A percentile compares a stretch with the other conserved stretches of the same genome.
Evolutionary conservation across 2,329 filamentous ascomycete genomes (phyloP).

Genomic region (Exophiala sp.): DNA sequence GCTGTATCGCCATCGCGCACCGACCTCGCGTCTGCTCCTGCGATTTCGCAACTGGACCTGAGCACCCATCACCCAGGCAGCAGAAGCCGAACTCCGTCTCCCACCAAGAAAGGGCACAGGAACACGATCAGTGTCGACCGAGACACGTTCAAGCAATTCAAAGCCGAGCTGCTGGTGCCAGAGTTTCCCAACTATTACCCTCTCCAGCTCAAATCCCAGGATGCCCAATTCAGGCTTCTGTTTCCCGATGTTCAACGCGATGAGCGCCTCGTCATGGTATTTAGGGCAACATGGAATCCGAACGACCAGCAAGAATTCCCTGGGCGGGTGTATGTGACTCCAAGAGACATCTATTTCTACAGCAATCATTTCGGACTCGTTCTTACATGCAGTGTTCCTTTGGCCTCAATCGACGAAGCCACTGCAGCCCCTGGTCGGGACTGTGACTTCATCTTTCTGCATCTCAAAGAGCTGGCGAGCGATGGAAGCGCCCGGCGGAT

Average conservation of each 20-base stretch:
- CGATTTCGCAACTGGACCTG: constrained; percentile 21
- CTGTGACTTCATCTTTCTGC: constrained; percentile 87
- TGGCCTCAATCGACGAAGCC: constrained; percentile 77
- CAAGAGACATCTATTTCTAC: constrained; percentile 88
- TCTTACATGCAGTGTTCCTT: constrained; percentile 68
- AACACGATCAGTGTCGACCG: constrained; percentile 54
- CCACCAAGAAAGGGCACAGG: constrained; percentile 41
- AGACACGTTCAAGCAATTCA: constrained; percentile 35
- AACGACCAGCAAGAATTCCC: constrained; percentile 71
- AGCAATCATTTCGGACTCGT: constrained; percentile 90
- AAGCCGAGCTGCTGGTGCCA: constrained; percentile 33
- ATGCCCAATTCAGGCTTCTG: constrained; percentile 85
- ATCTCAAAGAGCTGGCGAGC: constrained; percentile 60
- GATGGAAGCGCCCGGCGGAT: constrained; percentile 64
- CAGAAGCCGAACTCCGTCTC: constrained; percentile 28
- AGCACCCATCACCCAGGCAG: constrained; percentile 25
- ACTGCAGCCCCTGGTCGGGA: constrained; percentile 84
- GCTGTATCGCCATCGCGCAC: constrained; percentile 11
- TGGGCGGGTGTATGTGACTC: constrained; percentile 80
- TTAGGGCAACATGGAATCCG: constrained; percentile 81
- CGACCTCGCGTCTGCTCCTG: constrained; percentile 13
- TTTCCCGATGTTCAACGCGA: constrained; percentile 73
- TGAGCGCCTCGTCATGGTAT: constrained; percentile 84
- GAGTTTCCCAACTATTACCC: constrained; percentile 71
- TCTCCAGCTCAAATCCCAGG: constrained; percentile 71